Conservation (phyloP, 495 filamentous ascomycete genomes). For the Lepraria neglecta region DNA sequence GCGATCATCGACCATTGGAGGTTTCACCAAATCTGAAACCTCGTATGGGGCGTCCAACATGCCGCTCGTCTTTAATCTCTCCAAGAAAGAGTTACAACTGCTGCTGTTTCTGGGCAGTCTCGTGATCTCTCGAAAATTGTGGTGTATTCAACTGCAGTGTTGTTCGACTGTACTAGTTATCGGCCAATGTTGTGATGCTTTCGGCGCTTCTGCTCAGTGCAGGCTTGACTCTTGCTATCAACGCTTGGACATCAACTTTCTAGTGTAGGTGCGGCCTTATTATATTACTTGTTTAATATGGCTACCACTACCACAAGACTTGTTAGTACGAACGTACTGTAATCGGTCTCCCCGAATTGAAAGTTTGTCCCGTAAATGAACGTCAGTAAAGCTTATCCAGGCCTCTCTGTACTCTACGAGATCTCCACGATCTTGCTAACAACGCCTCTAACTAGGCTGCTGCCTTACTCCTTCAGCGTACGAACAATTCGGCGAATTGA, state of each 20-base stretch:
- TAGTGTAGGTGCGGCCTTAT: neutral
- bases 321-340: neutral
- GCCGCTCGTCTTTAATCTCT: neutral
- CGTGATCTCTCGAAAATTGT: neutral
- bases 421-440: too few relatives aligned
- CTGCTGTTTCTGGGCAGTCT: conserved; percentile 2
- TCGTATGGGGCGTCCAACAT: too few relatives aligned
- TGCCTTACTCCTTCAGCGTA: too few relatives aligned
- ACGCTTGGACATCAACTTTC: neutral
- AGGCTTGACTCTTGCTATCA: neutral
- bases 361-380: neutral
- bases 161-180: neutral
- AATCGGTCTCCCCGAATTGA: neutral
- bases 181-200: neutral
- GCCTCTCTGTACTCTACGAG: too few relatives aligned
- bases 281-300: neutral
- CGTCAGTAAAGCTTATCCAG: neutral
- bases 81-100: neutral
- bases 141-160: neutral
- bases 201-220: neutral
- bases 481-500: too few relatives aligned
- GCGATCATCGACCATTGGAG: neutral
- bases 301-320: neutral
- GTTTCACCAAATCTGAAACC: neutral
- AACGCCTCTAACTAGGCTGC: too few relatives aligned